Base-by-base conservation (phyloP, 768 basidiomycete genomes). In the Auricularia sp. region DNA sequence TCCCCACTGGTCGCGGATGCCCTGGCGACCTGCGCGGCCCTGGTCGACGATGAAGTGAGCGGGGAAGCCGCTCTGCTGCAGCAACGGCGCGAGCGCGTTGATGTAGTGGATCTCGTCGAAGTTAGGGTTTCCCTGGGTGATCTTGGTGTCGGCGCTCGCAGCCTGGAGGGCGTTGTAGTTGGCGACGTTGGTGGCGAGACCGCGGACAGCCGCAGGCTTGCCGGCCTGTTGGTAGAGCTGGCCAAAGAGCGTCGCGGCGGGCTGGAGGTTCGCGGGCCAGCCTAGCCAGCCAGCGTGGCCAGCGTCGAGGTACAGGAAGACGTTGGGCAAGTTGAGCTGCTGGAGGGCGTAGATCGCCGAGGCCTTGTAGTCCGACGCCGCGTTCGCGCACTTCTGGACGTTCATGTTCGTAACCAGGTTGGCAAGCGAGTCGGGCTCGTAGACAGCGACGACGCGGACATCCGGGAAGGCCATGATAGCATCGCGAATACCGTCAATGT, bases 331-430 rank as follows among this genome's bases (percentile, higher is more conserved):
- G 69, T 79, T 78, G 67, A 86, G 78, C 70, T 83, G 80, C 71
- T 83, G 76, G 59, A 85, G 62, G 21, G 62, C 64, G 67, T 69
- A 68, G 36, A 67, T 78, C 64, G 54, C 29, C 56, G 63, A 44
- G 12, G 53, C 34, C 70, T 79, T 76, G 76, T 86, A 85, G 16
- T 81, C 79, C 39, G 74, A 72, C 68, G 83, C 76, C 21, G 84
- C 85, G 67, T 77, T 77, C 58, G 78, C 70, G 72, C 84, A 86
- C 71, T 86, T 84, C 43, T 74, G 67, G 42, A 85, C 82, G 73
- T 73, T 84, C 72, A 85, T 68, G 80, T 87, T 87, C 71, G 85
- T 87, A 69, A 87, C 85, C 69, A 87, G 70, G 77, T 87, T 87
- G 65, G 84, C 85, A 58, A 87, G 75, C 51, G 84, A 85, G 72